Evolutionary conservation across 306 rosid species (phyloP).

Genomic region (Cyclanthera cordifolia): DNA sequence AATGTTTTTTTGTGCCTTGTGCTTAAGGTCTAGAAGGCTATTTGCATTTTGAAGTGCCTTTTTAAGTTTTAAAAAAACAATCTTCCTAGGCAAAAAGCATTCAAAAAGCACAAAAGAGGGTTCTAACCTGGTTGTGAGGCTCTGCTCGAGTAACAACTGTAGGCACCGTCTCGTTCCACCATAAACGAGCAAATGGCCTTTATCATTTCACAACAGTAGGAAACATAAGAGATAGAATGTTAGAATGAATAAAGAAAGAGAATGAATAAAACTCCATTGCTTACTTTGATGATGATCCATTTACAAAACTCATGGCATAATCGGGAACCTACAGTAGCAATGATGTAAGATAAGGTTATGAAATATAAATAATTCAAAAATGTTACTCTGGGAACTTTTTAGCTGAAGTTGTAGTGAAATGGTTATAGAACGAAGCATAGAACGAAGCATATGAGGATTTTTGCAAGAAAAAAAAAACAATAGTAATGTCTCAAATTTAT

Average conservation of each 20-base stretch:
- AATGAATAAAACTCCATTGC: background rate
- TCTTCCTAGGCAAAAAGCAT: no score
- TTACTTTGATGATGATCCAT: constrained; percentile 63
- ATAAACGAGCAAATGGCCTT: constrained; percentile 38
- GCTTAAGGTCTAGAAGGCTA: no score
- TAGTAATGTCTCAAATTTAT: no score
- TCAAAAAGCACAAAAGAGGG: background rate
- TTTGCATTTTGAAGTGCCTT: background rate
- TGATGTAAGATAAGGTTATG: background rate
- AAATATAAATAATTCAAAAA: no score
- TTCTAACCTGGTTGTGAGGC: constrained; percentile 37
- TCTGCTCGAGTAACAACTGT: constrained; percentile 50
- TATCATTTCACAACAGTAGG: background rate
- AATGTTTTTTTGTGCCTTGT: no score
- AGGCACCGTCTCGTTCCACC: constrained; percentile 44
- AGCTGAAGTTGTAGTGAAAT: no score
- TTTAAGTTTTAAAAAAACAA: no score
- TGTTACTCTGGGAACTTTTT: no score
- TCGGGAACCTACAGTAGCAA: constrained; percentile 45
- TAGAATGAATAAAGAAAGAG: background rate
- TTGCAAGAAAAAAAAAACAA: no score
- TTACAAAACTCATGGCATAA: constrained; percentile 65
- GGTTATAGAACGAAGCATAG: no score
- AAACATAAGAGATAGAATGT: background rate
- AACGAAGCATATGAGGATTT: no score